Evolutionary conservation across 2,329 filamentous ascomycete species (phyloP).

Genomic region (Colletotrichum chlorophyti): DNA sequence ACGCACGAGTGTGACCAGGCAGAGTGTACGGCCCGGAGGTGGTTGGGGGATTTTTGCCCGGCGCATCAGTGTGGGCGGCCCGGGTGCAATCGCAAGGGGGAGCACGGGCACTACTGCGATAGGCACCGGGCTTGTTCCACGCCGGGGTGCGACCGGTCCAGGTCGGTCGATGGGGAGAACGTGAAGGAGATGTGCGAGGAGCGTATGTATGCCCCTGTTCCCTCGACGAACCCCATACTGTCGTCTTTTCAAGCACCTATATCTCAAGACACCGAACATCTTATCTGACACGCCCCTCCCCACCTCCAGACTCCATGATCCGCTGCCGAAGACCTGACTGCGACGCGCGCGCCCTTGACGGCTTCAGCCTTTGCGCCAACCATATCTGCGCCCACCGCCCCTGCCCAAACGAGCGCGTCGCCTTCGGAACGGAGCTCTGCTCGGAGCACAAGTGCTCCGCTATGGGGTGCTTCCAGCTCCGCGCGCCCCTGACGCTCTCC

Average conservation of each 20-base stretch:
- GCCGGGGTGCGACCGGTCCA: constrained; percentile 18
- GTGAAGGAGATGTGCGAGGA: constrained; percentile 31
- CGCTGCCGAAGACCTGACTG: constrained; percentile 15
- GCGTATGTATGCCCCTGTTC: constrained; percentile 28
- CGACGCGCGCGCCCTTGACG: constrained; percentile 14
- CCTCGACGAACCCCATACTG: neutral
- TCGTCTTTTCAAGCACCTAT: neutral
- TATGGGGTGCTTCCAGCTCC: constrained; percentile 27
- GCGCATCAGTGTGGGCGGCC: constrained; percentile 36
- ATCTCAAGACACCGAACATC: neutral
- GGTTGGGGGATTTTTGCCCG: constrained; percentile 32
- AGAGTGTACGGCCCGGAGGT: constrained; percentile 32
- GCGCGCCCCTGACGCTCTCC: neutral
- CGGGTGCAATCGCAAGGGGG: constrained; percentile 34
- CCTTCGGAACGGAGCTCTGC: constrained; percentile 30
- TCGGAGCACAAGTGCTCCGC: constrained; percentile 34
- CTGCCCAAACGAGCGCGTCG: constrained; percentile 28
- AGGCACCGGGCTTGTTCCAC: constrained; percentile 29
- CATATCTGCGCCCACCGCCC: constrained; percentile 34
- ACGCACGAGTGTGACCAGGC: constrained; percentile 34
- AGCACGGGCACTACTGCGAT: constrained; percentile 31
- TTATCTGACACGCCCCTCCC: neutral
- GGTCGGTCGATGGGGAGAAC: constrained; percentile 23
- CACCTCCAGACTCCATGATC: constrained; percentile 7
- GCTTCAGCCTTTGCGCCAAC: constrained; percentile 28